Conservation (phyloP, 2,329 filamentous ascomycete genomes). For the Fusarium xyrophilum region DNA sequence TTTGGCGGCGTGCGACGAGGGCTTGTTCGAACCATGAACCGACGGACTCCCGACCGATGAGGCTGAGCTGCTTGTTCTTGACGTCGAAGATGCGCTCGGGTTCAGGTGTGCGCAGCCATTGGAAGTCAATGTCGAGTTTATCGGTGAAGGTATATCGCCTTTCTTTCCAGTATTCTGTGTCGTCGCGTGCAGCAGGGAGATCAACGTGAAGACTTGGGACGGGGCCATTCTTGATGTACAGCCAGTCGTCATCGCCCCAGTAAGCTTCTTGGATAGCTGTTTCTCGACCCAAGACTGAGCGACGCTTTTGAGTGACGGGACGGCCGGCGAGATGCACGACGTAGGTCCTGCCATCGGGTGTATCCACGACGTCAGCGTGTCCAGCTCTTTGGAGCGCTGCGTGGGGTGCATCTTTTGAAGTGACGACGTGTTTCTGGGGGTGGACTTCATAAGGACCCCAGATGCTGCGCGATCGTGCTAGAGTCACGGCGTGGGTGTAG, state of each 20-base stretch:
- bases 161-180: conserved; percentile 58
- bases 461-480: conserved; percentile 59
- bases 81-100: conserved; percentile 59
- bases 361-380: conserved; percentile 62
- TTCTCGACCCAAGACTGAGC: conserved; percentile 63
- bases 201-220: conserved; percentile 62
- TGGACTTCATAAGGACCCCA: conserved; percentile 69
- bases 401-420: conserved; percentile 57
- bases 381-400: conserved; percentile 60
- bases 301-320: conserved; percentile 58
- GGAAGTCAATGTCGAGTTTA: conserved; percentile 59
- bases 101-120: conserved; percentile 65
- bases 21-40: conserved; percentile 67
- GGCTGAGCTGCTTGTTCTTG: conserved; percentile 50
- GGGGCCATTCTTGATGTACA: conserved; percentile 66
- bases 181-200: conserved; percentile 56
- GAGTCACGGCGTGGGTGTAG: conserved; percentile 66
- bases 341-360: conserved; percentile 59
- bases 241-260: conserved; percentile 67
- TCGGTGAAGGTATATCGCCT: conserved; percentile 55
- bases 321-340: conserved; percentile 61
- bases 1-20: conserved; percentile 61
- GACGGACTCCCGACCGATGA: conserved; percentile 59
- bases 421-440: conserved; percentile 64
- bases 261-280: conserved; percentile 65